phyloP scores from a whole-genome alignment of 306 rosid species.

The Malus fusca region DNA sequence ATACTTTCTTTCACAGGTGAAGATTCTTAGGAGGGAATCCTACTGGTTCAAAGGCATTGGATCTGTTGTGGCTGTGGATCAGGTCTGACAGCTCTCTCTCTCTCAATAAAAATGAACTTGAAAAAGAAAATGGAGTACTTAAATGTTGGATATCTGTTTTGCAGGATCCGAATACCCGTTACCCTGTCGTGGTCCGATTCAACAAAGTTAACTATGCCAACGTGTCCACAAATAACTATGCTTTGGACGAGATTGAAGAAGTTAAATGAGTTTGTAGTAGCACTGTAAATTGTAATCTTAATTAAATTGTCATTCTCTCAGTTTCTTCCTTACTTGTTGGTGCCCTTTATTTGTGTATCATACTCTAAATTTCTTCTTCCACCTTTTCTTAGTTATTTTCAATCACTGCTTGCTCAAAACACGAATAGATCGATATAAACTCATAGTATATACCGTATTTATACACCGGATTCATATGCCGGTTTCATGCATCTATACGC shows the following conservation, averaged over 20 bases:
- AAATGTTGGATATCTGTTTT: not conserved
- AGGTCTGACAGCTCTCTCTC: conserved; percentile 32
- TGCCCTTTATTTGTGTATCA: conserved; percentile 34
- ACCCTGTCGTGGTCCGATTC: conserved; percentile 87
- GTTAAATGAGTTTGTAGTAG: conserved; percentile 33
- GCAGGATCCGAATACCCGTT: conserved; percentile 75
- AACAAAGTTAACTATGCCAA: conserved; percentile 79
- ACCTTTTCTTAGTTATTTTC: conserved; percentile 1
- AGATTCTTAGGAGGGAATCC: conserved; percentile 79
- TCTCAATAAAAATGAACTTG: not conserved
- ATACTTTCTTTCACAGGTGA: conserved; percentile 43
- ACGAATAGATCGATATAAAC: not conserved
- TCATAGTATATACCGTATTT: not conserved
- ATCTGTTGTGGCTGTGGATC: conserved; percentile 82
- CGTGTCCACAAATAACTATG: conserved; percentile 85
- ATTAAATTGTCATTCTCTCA: conserved; percentile 24
- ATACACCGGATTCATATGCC: too few relatives aligned
- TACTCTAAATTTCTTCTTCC: conserved; percentile 33
- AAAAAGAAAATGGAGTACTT: not conserved
- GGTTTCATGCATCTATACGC: too few relatives aligned
- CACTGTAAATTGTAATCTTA: conserved; percentile 30
- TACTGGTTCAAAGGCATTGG: conserved; percentile 78
- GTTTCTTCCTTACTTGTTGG: conserved; percentile 25
- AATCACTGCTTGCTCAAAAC: conserved; percentile 4
- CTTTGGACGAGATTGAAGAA: conserved; percentile 78